Conservation (phyloP, 1,284 basidiomycete species). For the Dichomitus squalens region DNA sequence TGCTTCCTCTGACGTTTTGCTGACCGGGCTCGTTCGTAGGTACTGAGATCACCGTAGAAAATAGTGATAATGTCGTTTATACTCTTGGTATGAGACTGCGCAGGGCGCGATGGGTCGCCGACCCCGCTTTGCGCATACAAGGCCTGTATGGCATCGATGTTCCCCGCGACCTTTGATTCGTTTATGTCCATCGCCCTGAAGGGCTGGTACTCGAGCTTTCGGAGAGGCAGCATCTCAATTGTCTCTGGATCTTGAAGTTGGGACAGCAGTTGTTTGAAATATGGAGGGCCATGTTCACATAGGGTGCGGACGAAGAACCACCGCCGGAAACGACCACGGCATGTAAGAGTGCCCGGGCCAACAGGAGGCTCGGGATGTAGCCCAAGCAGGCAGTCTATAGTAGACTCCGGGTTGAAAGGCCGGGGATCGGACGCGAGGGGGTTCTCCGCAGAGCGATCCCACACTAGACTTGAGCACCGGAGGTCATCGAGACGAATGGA, state of each 20-base stretch:
- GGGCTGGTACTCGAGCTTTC: conserved; percentile 31
- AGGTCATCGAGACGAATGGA: conserved; percentile 30
- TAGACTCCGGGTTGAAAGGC: not conserved
- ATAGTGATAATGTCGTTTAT: conserved; percentile 9
- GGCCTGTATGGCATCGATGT: conserved; percentile 27
- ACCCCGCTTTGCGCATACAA: conserved; percentile 32
- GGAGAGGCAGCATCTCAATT: conserved; percentile 34
- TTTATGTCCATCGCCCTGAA: conserved; percentile 31
- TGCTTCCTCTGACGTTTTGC: conserved; percentile 3
- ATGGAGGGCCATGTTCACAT: conserved; percentile 25
- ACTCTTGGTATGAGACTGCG: not conserved
- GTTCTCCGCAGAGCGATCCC: conserved; percentile 26
- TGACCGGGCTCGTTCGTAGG: conserved; percentile 19
- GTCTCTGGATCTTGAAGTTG: conserved; percentile 27
- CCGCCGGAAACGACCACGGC: conserved; percentile 27
- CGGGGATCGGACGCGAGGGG: conserved; percentile 3
- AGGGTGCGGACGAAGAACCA: conserved; percentile 33
- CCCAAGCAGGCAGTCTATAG: conserved; percentile 4
- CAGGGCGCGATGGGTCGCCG: conserved; percentile 18
- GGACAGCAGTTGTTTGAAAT: conserved; percentile 25
- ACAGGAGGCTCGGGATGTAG: conserved; percentile 21
- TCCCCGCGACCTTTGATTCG: conserved; percentile 27
- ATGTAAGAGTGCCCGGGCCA: conserved; percentile 11
- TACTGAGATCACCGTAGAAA: conserved; percentile 16
- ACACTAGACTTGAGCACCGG: conserved; percentile 32